These are phyloP conservation scores for Phoenix roebelenii DNA, from an alignment of 176 grass and related monocot genomes.

Conservation along the genomic window DNA sequence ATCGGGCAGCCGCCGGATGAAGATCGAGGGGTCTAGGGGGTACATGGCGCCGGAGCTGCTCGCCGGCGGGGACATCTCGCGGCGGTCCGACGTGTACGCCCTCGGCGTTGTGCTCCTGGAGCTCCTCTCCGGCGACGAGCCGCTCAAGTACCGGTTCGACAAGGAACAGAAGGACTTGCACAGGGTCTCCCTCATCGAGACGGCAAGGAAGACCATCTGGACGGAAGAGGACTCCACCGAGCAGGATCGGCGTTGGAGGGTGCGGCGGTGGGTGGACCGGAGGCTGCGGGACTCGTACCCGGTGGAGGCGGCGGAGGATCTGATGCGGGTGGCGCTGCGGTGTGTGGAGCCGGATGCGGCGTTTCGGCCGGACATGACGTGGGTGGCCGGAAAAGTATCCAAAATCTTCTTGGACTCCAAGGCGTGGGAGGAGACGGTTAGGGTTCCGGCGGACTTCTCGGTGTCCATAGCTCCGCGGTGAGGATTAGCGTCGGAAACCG, in stretches of 20 bases:
- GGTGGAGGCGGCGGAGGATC: conserved; percentile 30
- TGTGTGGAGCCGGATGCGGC: conserved; percentile 42
- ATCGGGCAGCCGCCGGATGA: conserved; percentile 26
- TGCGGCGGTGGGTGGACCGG: conserved; percentile 74
- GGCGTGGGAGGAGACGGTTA: conserved; percentile 29
- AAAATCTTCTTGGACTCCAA: conserved; percentile 71
- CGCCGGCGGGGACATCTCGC: conserved; percentile 21
- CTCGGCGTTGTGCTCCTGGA: conserved; percentile 69
- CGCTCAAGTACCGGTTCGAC: conserved; percentile 39
- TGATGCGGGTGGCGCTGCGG: conserved; percentile 48
- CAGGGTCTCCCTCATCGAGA: conserved; percentile 57
- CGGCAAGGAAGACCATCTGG: conserved; percentile 32
- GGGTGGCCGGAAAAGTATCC: conserved; percentile 65
- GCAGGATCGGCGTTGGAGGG: conserved; percentile 24
- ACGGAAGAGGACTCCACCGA: not conserved
- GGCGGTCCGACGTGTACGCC: conserved; percentile 61
- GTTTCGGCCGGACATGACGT: conserved; percentile 56
- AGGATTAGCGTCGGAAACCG: not conserved
- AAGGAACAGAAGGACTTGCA: conserved; percentile 27
- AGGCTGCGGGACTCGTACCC: conserved; percentile 73
- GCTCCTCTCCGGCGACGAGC: conserved; percentile 65
- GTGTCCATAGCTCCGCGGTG: conserved; percentile 58
- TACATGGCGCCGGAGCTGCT: conserved; percentile 73
- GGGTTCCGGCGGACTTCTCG: conserved; percentile 56
- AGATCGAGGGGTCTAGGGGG: conserved; percentile 68